These are phyloP conservation scores for Protea cynaroides DNA, from an alignment of 164 flowering plant genomes.

Conservation along the genomic window DNA sequence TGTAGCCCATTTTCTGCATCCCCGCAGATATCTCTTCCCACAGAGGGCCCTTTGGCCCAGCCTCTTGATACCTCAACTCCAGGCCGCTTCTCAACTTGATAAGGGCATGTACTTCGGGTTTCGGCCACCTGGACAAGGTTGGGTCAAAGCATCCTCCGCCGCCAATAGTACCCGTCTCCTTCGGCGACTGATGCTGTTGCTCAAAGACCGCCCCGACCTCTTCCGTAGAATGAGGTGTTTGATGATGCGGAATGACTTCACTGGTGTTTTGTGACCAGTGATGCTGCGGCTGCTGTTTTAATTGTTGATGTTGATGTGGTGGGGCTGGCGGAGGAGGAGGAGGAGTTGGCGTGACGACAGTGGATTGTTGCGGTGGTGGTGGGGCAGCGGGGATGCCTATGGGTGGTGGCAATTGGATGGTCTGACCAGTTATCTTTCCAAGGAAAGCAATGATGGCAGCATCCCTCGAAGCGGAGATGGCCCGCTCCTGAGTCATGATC, in stretches of 20 bases:
- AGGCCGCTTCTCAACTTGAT: conserved; percentile 51
- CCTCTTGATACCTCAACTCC: conserved; percentile 49
- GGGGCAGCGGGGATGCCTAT: conserved; percentile 11
- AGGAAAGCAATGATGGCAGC: conserved; percentile 57
- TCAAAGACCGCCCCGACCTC: conserved; percentile 30
- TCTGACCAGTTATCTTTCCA: conserved; percentile 61
- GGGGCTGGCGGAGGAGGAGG: conserved; percentile 11
- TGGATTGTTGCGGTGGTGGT: conserved; percentile 17
- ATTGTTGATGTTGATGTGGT: conserved; percentile 12
- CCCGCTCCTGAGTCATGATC: conserved; percentile 55
- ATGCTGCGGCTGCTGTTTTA: conserved; percentile 11
- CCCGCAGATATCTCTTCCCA: conserved; percentile 68
- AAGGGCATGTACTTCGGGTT: conserved; percentile 51
- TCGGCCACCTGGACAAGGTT: conserved; percentile 61
- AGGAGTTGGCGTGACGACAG: conserved; percentile 5
- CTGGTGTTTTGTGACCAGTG: conserved; percentile 6
- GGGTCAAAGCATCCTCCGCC: conserved; percentile 30
- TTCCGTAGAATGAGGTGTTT: conserved; percentile 22
- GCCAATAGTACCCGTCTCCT: conserved; percentile 13
- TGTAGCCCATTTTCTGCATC: conserved; percentile 50
- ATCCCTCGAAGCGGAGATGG: conserved; percentile 60
- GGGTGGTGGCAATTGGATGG: conserved; percentile 20
- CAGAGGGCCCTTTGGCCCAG: conserved; percentile 60
- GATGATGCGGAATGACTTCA: conserved; percentile 10
- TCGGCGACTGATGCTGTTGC: conserved; percentile 11